Conservation (phyloP, 805 yeast genomes). For the Kodamaea nitidulidarum region DNA sequence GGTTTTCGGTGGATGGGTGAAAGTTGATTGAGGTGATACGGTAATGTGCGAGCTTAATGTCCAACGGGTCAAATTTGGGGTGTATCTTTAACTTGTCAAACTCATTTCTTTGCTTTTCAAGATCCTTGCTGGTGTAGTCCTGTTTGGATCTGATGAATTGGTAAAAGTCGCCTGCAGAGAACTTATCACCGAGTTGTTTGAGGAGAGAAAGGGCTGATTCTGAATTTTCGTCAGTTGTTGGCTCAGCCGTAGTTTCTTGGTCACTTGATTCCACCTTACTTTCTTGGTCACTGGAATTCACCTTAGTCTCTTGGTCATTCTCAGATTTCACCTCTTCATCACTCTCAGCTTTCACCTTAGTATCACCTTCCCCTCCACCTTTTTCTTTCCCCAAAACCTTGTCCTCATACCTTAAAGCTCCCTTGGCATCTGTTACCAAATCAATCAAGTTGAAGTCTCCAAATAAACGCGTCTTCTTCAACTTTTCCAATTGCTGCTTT, state of each 20-base stretch:
- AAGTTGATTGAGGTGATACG: constrained; percentile 71
- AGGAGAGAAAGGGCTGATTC: constrained; percentile 30
- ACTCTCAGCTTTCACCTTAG: not conserved
- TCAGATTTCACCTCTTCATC: not conserved
- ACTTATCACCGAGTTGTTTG: constrained; percentile 42
- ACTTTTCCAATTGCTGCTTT: constrained; percentile 41
- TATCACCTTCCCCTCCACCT: constrained; percentile 2
- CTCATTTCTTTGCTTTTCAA: constrained; percentile 49
- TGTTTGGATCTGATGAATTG: constrained; percentile 40
- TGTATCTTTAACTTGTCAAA: constrained; percentile 50
- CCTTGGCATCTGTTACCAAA: constrained; percentile 42
- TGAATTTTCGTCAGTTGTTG: constrained; percentile 7
- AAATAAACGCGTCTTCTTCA: constrained; percentile 54
- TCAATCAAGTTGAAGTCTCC: constrained; percentile 67
- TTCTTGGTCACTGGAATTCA: too few species aligned
- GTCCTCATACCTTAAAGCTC: constrained; percentile 28
- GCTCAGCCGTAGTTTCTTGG: too few species aligned
- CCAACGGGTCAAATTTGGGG: constrained; percentile 60
- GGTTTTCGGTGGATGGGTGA: constrained; percentile 66
- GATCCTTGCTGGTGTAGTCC: constrained; percentile 32
- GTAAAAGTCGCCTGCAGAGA: constrained; percentile 71
- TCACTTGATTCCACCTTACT: constrained; percentile 1
- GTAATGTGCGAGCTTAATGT: constrained; percentile 64
- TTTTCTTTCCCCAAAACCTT: constrained; percentile 18
- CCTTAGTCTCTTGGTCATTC: constrained; percentile 30